These are phyloP conservation scores for Arabidopsis suecica DNA, from an alignment of 345 rosid genomes.

Conservation along the genomic window DNA sequence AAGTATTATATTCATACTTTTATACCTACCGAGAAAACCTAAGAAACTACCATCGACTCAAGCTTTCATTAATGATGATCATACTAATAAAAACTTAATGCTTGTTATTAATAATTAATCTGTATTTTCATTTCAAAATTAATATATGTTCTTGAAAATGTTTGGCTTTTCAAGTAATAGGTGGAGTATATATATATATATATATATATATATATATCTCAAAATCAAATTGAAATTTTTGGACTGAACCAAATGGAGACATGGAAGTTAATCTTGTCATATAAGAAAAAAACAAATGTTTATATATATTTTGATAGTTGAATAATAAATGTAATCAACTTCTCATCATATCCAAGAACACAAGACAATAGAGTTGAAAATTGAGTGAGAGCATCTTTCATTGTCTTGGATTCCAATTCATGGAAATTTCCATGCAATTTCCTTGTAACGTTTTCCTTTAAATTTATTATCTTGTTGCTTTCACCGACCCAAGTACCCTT, in stretches of 20 bases:
- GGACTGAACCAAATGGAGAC: conserved; percentile 1
- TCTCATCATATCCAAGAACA: conserved; percentile 9
- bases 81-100: not conserved
- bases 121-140: not conserved
- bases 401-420: conserved; percentile 36
- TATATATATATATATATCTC: not conserved
- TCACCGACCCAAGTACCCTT: conserved; percentile 30
- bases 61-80: not conserved
- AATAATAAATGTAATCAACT: not conserved
- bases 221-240: not conserved
- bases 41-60: not conserved
- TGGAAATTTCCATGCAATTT: conserved; percentile 43
- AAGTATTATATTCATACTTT: not conserved
- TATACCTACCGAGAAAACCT: not conserved
- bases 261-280: not conserved
- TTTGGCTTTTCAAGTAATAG: not conserved
- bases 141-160: not conserved
- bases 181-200: not conserved
- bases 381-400: conserved; percentile 23
- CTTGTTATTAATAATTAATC: not conserved
- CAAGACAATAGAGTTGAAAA: conserved; percentile 12
- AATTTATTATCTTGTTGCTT: conserved; percentile 24
- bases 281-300: not conserved
- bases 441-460: conserved; percentile 5
- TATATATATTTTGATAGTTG: not conserved